Conservation (phyloP, 2,329 filamentous ascomycete genomes). For the Cordyceps farinosa region DNA sequence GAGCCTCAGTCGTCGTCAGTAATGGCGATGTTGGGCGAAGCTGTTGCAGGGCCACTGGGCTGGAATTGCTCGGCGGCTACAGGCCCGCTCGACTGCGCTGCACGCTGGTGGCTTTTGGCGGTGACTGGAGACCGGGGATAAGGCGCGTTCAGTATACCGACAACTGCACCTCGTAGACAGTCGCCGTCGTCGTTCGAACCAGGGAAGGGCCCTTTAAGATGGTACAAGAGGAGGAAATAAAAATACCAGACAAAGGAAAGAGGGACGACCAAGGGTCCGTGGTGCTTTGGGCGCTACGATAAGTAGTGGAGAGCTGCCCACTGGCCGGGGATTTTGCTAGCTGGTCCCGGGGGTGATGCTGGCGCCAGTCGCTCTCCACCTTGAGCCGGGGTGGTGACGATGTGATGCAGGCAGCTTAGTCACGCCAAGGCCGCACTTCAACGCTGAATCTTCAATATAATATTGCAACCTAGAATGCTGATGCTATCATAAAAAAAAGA, state of each 20-base stretch:
- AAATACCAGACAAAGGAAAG: constrained; percentile 5
- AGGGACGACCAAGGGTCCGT: not conserved
- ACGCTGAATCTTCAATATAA: not conserved
- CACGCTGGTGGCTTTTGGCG: not conserved
- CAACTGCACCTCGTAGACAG: not conserved
- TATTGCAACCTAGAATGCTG: not conserved
- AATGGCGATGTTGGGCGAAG: not conserved
- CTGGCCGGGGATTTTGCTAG: not conserved
- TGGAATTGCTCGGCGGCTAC: constrained; percentile 8
- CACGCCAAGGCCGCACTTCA: not conserved
- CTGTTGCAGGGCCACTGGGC: not conserved
- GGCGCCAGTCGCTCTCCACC: constrained; percentile 1
- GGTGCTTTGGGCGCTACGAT: constrained; percentile 6
- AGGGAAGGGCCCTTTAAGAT: constrained; percentile 8
- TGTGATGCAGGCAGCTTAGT: not conserved
- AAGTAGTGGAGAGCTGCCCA: constrained; percentile 13
- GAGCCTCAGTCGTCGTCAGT: not conserved
- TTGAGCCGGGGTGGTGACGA: not conserved
- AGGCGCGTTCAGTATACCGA: not conserved
- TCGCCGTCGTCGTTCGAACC: constrained; percentile 6
- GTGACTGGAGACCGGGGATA: not conserved
- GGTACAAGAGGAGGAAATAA: not conserved
- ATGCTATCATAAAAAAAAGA: not conserved
- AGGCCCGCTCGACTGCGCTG: not conserved
- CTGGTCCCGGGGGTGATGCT: not conserved